A percentile compares a stretch with the other conserved stretches of the same genome.
phyloP scores from a whole-genome alignment of 1,284 basidiomycete genomes.

The Wolfiporia cocos region DNA sequence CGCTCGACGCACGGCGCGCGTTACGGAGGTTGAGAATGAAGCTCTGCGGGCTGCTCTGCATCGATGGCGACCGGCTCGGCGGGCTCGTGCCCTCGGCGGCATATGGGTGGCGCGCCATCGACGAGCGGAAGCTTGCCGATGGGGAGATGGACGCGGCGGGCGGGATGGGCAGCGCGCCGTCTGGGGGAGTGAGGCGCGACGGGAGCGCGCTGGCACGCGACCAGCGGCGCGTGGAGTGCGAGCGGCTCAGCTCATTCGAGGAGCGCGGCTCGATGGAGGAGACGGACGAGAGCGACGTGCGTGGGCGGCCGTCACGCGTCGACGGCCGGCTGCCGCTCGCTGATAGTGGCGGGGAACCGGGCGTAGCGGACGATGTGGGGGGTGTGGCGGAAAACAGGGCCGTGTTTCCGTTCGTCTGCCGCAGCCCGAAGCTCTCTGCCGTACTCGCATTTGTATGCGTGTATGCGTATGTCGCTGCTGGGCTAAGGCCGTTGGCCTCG shows the following conservation, averaged over 20 bases:
- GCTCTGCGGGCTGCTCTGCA: slow-evolving; percentile 40
- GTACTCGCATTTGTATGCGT: slow-evolving; percentile 29
- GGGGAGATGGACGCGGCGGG: slow-evolving; percentile 10
- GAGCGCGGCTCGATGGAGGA: slow-evolving; percentile 39
- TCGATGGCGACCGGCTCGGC: slow-evolving; percentile 39
- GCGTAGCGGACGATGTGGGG: slow-evolving; percentile 8
- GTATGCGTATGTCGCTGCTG: slow-evolving; percentile 23
- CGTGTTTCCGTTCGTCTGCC: slow-evolving; percentile 15
- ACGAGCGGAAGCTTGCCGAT: slow-evolving; percentile 13
- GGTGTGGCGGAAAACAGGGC: slow-evolving; percentile 9
- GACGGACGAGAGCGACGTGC: slow-evolving; percentile 43
- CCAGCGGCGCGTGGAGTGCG: slow-evolving; percentile 37
- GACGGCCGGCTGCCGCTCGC: not conserved
- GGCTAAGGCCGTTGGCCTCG: no score
- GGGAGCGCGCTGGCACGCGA: slow-evolving; percentile 52
- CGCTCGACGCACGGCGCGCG: slow-evolving; percentile 54
- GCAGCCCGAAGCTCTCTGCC: slow-evolving; percentile 30
- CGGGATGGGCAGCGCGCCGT: slow-evolving; percentile 47
- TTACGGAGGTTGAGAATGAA: slow-evolving; percentile 36
- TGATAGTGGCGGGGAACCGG: slow-evolving; percentile 7
- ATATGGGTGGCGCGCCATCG: slow-evolving; percentile 25
- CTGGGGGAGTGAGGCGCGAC: slow-evolving; percentile 48
- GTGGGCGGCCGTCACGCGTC: slow-evolving; percentile 25
- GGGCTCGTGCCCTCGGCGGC: slow-evolving; percentile 27
- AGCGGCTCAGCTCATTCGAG: slow-evolving; percentile 21